Percentiles rank a stretch among this genome's conserved stretches.
phyloP scores from a whole-genome alignment of 257 asterid genomes.

The Capsicum rhomboideum region DNA sequence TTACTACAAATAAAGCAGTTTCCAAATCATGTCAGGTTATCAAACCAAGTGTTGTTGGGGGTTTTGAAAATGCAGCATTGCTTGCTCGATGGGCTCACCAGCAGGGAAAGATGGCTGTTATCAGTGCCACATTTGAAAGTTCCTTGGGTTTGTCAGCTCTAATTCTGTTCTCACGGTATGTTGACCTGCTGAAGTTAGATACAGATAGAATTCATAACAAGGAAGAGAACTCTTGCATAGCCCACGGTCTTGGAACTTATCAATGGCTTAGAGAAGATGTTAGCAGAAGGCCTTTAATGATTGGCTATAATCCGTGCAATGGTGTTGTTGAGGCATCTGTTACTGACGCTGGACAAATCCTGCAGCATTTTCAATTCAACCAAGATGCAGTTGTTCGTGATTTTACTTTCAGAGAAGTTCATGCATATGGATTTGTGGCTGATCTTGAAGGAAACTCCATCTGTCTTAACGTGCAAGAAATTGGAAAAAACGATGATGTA shows the following conservation, averaged over 20 bases:
- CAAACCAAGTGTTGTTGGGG: constrained; percentile 90
- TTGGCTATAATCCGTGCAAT: constrained; percentile 30
- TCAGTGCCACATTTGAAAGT: constrained; percentile 92
- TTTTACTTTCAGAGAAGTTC: constrained; percentile 32
- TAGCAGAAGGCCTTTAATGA: constrained; percentile 37
- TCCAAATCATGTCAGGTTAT: constrained; percentile 47
- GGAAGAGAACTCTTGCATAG: constrained; percentile 28
- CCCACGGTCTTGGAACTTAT: constrained; percentile 95
- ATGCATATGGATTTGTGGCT: constrained; percentile 39
- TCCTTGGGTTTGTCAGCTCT: constrained; percentile 73
- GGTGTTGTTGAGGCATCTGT: constrained; percentile 58
- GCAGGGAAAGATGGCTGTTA: constrained; percentile 65
- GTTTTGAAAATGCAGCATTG: constrained; percentile 76
- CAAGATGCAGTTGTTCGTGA: constrained; percentile 35
- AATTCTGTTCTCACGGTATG: constrained; percentile 59
- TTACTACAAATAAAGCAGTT: not conserved
- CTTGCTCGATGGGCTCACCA: constrained; percentile 94
- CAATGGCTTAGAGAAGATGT: constrained; percentile 82
- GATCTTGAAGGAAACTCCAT: constrained; percentile 36
- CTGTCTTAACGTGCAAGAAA: constrained; percentile 55
- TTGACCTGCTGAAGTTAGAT: constrained; percentile 67
- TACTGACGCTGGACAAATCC: constrained; percentile 50
- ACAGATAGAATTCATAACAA: constrained; percentile 33
- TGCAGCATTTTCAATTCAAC: constrained; percentile 52
- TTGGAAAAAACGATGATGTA: constrained; percentile 58